These are phyloP conservation scores for Suhomyces faveliae DNA, from an alignment of 805 yeast genomes.

Conservation along the genomic window DNA sequence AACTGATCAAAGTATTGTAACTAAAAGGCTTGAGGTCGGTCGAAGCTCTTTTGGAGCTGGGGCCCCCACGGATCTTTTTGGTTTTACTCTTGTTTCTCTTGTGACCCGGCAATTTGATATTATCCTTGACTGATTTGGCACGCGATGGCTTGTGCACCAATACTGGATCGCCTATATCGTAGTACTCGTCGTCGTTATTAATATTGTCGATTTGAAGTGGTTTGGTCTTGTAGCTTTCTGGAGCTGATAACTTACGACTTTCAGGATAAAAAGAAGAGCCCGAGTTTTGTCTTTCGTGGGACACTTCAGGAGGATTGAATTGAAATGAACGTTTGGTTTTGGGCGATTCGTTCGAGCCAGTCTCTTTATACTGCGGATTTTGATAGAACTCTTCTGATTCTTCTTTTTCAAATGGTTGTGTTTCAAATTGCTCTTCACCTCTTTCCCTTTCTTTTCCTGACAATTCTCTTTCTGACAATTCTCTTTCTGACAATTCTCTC, in stretches of 20 bases:
- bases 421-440: neutral
- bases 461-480: neutral
- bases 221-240: neutral
- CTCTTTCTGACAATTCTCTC: neutral
- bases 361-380: neutral
- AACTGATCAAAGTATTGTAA: slow-evolving; percentile 46
- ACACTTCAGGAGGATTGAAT: neutral
- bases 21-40: slow-evolving; percentile 35
- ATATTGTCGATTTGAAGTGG: neutral
- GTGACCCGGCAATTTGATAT: slow-evolving; percentile 18
- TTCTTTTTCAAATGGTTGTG: too few species aligned
- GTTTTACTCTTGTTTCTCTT: slow-evolving; percentile 20
- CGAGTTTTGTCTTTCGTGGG: slow-evolving; percentile 2
- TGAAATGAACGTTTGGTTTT: neutral
- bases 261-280: slow-evolving; percentile 4
- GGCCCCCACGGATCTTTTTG: slow-evolving; percentile 8
- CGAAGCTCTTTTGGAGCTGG: slow-evolving; percentile 5
- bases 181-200: slow-evolving; percentile 27
- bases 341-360: neutral
- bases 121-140: slow-evolving; percentile 34
- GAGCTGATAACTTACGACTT: neutral
- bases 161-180: slow-evolving; percentile 39
- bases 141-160: slow-evolving; percentile 29
- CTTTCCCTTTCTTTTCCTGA: neutral
- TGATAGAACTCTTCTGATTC: neutral